phyloP scores from a whole-genome alignment of 2,329 filamentous ascomycete species.

The Cytospora piceicola region DNA sequence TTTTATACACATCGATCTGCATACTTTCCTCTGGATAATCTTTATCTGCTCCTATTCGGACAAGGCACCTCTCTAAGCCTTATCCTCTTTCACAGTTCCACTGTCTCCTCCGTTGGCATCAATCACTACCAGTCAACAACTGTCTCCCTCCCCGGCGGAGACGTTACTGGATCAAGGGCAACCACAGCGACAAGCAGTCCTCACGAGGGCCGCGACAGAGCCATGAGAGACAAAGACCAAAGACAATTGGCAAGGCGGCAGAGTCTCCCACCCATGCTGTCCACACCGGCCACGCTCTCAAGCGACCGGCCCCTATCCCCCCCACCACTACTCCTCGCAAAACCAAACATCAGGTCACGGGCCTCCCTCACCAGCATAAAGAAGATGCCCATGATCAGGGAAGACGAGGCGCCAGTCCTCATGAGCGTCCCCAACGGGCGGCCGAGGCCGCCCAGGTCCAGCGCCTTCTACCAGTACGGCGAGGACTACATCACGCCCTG shows the following conservation, averaged over 20 bases:
- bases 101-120: neutral
- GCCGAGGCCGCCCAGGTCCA: constrained; percentile 7
- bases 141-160: neutral
- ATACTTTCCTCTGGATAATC: neutral
- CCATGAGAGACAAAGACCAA: neutral
- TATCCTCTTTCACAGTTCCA: neutral
- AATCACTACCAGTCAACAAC: neutral
- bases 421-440: constrained; percentile 7
- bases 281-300: neutral
- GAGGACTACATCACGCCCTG: constrained; percentile 29
- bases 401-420: constrained; percentile 23
- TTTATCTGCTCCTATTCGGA: neutral
- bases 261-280: neutral
- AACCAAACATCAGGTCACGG: constrained; percentile 3
- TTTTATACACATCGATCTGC: too few species aligned
- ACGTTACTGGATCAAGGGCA: neutral
- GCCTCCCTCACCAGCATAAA: constrained; percentile 15
- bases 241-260: constrained; percentile 12
- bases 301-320: constrained; percentile 19
- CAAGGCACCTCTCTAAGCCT: neutral
- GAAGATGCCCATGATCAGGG: constrained; percentile 25
- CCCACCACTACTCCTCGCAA: neutral
- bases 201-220: neutral
- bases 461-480: constrained; percentile 27
- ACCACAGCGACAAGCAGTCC: neutral